A percentile compares a stretch with the other conserved stretches of the same genome.
Conservation (phyloP, 2,329 filamentous ascomycete species). For the Paecilomyces formosus region DNA sequence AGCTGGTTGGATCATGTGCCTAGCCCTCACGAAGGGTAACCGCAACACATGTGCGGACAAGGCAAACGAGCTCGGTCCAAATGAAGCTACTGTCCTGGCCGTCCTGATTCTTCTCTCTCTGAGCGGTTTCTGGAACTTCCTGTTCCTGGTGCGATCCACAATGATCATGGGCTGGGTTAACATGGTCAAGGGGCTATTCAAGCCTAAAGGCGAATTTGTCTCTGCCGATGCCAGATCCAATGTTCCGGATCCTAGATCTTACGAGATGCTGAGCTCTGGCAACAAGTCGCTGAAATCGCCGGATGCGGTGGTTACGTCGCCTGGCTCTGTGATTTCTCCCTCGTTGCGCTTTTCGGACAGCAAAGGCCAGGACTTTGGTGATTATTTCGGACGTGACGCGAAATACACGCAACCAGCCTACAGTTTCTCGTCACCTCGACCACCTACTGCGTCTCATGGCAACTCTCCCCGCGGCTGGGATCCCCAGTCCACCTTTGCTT, state of each 20-base stretch:
- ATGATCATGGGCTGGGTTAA: conserved; percentile 81
- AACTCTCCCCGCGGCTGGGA: conserved; percentile 25
- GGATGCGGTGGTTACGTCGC: conserved; percentile 23
- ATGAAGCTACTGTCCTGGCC: conserved; percentile 68
- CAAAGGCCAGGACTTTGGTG: conserved; percentile 19
- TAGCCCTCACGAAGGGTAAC: conserved; percentile 51
- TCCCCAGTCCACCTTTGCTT: conserved; percentile 28
- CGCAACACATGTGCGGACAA: conserved; percentile 59
- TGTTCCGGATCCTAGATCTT: conserved; percentile 60
- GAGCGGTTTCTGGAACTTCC: conserved; percentile 76
- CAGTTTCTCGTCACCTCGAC: conserved; percentile 43
- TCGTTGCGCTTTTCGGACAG: conserved; percentile 10
- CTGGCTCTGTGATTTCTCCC: conserved; percentile 15
- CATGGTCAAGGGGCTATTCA: conserved; percentile 46
- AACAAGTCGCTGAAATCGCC: conserved; percentile 21
- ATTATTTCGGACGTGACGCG: conserved; percentile 37
- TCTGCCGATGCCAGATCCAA: conserved; percentile 69
- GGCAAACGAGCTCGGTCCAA: conserved; percentile 59
- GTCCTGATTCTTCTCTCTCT: conserved; percentile 77
- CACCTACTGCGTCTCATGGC: conserved; percentile 24
- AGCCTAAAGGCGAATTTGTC: conserved; percentile 67
- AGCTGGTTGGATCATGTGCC: conserved; percentile 62
- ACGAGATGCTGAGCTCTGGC: conserved; percentile 62
- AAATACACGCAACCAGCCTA: conserved; percentile 40
- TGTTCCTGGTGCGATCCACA: conserved; percentile 74